A percentile compares a stretch with the other conserved stretches of the same genome.
Conservation (phyloP, 805 yeast genomes). For the Yamadazyma laniorum region DNA sequence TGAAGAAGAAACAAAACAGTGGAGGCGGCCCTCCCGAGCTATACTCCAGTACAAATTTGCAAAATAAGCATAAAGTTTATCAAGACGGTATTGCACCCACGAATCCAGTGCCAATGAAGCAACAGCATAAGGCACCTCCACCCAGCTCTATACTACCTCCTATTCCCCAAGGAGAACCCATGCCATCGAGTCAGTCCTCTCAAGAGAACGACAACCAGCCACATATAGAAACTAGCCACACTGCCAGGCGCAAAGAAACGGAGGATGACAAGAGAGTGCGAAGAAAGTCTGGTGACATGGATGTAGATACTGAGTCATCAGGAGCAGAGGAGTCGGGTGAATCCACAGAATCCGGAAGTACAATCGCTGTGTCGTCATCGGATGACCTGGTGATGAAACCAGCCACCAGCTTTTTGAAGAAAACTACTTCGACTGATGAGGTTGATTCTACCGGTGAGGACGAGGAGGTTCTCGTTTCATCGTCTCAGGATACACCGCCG, state of each 20-base stretch:
- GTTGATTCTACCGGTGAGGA: conserved; percentile 7
- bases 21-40: not conserved
- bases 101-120: conserved; percentile 18
- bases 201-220: too few relatives aligned
- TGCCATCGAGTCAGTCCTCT: too few relatives aligned
- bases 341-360: conserved; percentile 6
- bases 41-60: conserved; percentile 1
- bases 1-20: conserved; percentile 18
- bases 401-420: conserved; percentile 2
- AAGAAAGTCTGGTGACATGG: conserved; percentile 8
- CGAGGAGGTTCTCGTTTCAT: too few relatives aligned
- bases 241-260: too few relatives aligned
- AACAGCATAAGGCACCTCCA: not conserved
- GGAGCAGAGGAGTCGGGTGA: conserved; percentile 10
- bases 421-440: conserved; percentile 3
- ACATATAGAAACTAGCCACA: too few relatives aligned
- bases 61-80: conserved; percentile 14
- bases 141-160: not conserved
- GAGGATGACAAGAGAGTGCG: too few relatives aligned
- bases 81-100: conserved; percentile 21
- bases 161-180: conserved; percentile 4
- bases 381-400: conserved; percentile 13
- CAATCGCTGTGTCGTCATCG: conserved; percentile 14
- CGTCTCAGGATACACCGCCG: too few relatives aligned
- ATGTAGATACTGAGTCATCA: conserved; percentile 13